These are phyloP conservation scores for Fusarium acutatum DNA, from an alignment of 2,329 filamentous ascomycete species.

Conservation along the genomic window DNA sequence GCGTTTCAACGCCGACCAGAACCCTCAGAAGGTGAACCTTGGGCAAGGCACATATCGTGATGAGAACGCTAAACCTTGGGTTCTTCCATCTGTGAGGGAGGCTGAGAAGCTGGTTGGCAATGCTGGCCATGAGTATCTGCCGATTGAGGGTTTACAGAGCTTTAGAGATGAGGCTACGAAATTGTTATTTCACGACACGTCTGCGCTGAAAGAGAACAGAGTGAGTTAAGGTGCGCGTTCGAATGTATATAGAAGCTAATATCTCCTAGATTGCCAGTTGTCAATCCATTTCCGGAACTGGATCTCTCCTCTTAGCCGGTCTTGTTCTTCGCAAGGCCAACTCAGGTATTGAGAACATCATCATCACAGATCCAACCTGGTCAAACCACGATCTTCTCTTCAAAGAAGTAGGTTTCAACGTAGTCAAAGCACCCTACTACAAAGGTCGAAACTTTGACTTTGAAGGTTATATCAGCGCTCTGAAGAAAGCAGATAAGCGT, in stretches of 20 bases:
- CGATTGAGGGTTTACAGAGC: slow-evolving; percentile 46
- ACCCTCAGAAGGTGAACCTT: slow-evolving; percentile 49
- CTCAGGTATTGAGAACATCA: slow-evolving; percentile 42
- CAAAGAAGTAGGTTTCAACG: slow-evolving; percentile 44
- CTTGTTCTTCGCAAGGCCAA: slow-evolving; percentile 43
- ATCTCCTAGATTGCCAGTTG: slow-evolving; percentile 47
- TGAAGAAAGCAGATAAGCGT: slow-evolving; percentile 39
- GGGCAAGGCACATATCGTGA: slow-evolving; percentile 51
- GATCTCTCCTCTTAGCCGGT: slow-evolving; percentile 49
- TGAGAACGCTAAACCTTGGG: slow-evolving; percentile 49
- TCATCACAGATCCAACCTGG: slow-evolving; percentile 53
- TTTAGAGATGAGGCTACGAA: slow-evolving; percentile 46
- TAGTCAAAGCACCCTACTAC: slow-evolving; percentile 49
- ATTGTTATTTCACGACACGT: slow-evolving; percentile 43
- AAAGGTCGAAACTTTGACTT: slow-evolving; percentile 46
- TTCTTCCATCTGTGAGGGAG: slow-evolving; percentile 48
- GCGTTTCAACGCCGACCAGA: slow-evolving; percentile 43
- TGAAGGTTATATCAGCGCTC: slow-evolving; percentile 38
- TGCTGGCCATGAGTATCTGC: slow-evolving; percentile 49
- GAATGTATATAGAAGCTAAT: too few relatives aligned
- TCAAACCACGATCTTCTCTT: slow-evolving; percentile 52
- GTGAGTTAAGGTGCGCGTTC: slow-evolving; percentile 11
- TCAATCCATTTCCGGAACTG: slow-evolving; percentile 53
- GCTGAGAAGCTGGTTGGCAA: slow-evolving; percentile 29
- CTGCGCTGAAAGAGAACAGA: slow-evolving; percentile 39